A percentile compares a stretch with the other conserved stretches of the same genome.
phyloP scores from a whole-genome alignment of 2,329 filamentous ascomycete species.

The Tolypocladium amazonense region DNA sequence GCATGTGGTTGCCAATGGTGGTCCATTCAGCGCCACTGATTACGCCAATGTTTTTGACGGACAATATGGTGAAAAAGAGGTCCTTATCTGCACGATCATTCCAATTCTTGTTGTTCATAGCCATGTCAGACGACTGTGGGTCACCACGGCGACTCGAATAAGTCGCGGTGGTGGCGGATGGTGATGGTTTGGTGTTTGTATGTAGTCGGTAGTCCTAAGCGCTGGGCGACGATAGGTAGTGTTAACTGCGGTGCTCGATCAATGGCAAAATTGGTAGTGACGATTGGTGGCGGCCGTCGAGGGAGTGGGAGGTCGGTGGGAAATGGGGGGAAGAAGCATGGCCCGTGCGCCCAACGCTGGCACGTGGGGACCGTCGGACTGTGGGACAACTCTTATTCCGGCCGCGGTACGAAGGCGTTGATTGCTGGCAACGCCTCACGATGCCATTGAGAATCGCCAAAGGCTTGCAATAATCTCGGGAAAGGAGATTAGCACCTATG shows the following conservation, averaged over 20 bases:
- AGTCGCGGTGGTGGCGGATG: constrained; percentile 1
- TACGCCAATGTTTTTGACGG: constrained; percentile 51
- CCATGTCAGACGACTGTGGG: constrained; percentile 6
- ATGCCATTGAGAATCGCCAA: not conserved
- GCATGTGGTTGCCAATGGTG: constrained; percentile 51
- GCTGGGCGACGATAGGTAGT: constrained; percentile 16
- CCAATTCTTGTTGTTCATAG: constrained; percentile 49
- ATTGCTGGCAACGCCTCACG: not conserved
- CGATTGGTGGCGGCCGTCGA: constrained; percentile 15
- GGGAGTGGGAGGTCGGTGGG: constrained; percentile 12
- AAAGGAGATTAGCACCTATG: not conserved
- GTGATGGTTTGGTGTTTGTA: not conserved
- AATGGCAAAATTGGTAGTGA: constrained; percentile 32
- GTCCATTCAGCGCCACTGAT: constrained; percentile 54
- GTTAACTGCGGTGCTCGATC: constrained; percentile 24
- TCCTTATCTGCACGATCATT: constrained; percentile 52
- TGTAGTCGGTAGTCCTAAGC: not conserved
- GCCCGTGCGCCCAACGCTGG: constrained; percentile 14
- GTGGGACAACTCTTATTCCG: constrained; percentile 8
- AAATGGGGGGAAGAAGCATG: constrained; percentile 9
- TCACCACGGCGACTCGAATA: not conserved
- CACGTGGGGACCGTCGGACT: not conserved
- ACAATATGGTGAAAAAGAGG: constrained; percentile 52
- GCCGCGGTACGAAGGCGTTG: not conserved
- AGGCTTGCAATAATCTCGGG: not conserved